A percentile compares a stretch with the other conserved stretches of the same genome.
Evolutionary conservation across 2,329 filamentous ascomycete genomes (phyloP).

Genomic region (Colletotrichum magnum): DNA sequence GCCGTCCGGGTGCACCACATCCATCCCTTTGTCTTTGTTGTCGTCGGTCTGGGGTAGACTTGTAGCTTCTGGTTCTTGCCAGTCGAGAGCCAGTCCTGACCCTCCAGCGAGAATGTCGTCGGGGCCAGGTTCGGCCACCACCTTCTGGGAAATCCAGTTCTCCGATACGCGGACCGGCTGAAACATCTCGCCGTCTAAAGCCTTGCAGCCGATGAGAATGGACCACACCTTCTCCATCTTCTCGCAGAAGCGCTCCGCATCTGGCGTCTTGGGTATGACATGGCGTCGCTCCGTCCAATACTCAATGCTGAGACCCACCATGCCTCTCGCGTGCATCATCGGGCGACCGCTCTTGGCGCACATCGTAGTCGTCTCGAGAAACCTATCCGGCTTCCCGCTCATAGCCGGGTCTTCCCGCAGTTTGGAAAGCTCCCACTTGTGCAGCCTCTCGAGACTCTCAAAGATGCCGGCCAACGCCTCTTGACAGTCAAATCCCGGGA

Average conservation of each 20-base stretch:
- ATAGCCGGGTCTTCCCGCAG: conserved; percentile 64
- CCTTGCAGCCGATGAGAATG: conserved; percentile 76
- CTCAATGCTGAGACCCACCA: conserved; percentile 79
- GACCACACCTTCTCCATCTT: conserved; percentile 72
- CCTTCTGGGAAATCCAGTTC: conserved; percentile 78
- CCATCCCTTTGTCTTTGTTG: conserved; percentile 65
- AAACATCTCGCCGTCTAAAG: conserved; percentile 61
- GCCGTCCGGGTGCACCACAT: conserved; percentile 63
- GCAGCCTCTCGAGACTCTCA: conserved; percentile 77
- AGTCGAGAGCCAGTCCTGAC: conserved; percentile 69
- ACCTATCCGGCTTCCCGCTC: conserved; percentile 61
- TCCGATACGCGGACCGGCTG: conserved; percentile 79
- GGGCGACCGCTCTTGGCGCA: conserved; percentile 80
- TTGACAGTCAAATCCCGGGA: conserved; percentile 80
- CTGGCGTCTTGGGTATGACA: conserved; percentile 54
- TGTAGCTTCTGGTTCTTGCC: conserved; percentile 79
- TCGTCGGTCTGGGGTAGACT: conserved; percentile 65
- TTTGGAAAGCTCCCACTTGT: conserved; percentile 77
- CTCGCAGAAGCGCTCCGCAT: conserved; percentile 54
- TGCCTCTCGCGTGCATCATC: conserved; percentile 76
- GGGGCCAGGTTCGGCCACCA: conserved; percentile 66
- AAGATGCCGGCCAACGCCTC: conserved; percentile 83
- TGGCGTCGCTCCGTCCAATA: conserved; percentile 81
- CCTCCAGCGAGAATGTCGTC: conserved; percentile 55
- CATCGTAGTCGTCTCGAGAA: conserved; percentile 70